These are phyloP conservation scores for Fragaria iinumae DNA, from an alignment of 306 rosid genomes.

Conservation along the genomic window DNA sequence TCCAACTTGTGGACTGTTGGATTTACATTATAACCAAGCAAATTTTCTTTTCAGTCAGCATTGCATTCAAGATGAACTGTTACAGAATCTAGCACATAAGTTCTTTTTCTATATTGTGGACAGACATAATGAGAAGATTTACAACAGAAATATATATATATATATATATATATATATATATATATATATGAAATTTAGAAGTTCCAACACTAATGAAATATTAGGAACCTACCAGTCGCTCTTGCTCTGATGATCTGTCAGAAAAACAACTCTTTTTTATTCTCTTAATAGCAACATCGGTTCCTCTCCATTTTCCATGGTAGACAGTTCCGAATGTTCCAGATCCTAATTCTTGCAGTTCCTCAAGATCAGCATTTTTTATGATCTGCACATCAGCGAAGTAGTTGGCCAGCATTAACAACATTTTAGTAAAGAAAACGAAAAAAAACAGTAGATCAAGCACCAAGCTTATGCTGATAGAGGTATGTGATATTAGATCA, in stretches of 20 bases:
- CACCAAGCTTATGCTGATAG: slow-evolving; percentile 20
- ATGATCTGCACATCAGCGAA: slow-evolving; percentile 61
- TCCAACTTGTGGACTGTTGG: background rate
- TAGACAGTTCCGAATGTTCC: slow-evolving; percentile 98
- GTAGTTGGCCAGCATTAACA: background rate
- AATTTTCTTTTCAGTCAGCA: background rate
- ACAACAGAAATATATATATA: background rate
- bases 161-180: no score
- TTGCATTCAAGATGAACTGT: slow-evolving; percentile 11
- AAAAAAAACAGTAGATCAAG: slow-evolving; percentile 1
- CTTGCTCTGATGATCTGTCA: slow-evolving; percentile 85
- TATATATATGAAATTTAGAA: slow-evolving; percentile 1
- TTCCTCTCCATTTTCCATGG: slow-evolving; percentile 98
- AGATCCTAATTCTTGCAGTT: slow-evolving; percentile 81
- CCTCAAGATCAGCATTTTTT: slow-evolving; percentile 77
- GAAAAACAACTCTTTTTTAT: slow-evolving; percentile 90
- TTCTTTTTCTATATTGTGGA: background rate
- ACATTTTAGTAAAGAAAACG: background rate
- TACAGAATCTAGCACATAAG: slow-evolving; percentile 5
- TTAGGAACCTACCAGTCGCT: slow-evolving; percentile 63
- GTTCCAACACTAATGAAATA: slow-evolving; percentile 13
- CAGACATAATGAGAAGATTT: slow-evolving; percentile 1
- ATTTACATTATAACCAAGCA: background rate
- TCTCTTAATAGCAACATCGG: slow-evolving; percentile 95
- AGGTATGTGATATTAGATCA: background rate